A percentile compares a stretch with the other conserved stretches of the same genome.
Conservation (phyloP, 805 yeast species). For the Pichia paraexigua region DNA sequence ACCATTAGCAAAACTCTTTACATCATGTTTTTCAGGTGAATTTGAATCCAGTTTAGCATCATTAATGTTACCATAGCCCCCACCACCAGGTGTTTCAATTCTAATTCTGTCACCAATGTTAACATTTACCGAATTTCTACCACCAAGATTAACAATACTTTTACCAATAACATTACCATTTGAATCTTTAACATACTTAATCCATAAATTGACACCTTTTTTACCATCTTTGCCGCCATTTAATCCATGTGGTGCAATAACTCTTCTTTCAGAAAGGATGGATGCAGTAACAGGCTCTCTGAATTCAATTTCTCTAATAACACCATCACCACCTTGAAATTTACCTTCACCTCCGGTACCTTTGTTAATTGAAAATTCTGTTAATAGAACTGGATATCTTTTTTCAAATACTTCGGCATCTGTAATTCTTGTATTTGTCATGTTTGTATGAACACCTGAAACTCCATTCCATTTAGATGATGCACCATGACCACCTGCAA, state of each 20-base stretch:
- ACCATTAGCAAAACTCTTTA: not conserved
- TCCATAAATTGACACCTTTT: conserved; percentile 34
- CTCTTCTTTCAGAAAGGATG: conserved; percentile 78
- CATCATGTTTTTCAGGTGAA: not conserved
- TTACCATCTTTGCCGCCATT: conserved; percentile 73
- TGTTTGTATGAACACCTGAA: conserved; percentile 86
- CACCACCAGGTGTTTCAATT: conserved; percentile 80
- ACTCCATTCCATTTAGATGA: conserved; percentile 76
- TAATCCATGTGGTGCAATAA: conserved; percentile 78
- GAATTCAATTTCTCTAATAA: conserved; percentile 77
- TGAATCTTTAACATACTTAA: conserved; percentile 23
- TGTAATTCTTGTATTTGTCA: conserved; percentile 90
- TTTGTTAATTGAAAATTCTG: conserved; percentile 59
- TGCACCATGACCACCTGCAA: conserved; percentile 95
- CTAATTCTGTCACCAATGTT: conserved; percentile 59
- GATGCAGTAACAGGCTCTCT: conserved; percentile 64
- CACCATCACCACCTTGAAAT: conserved; percentile 79
- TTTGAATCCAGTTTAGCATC: conserved; percentile 9
- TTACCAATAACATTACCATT: conserved; percentile 28
- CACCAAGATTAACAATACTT: conserved; percentile 50
- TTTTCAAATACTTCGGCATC: conserved; percentile 86
- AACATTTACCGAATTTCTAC: conserved; percentile 55
- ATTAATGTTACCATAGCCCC: conserved; percentile 54
- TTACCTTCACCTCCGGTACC: conserved; percentile 81
- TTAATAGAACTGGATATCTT: conserved; percentile 75